Evolutionary conservation across 495 filamentous ascomycete species (phyloP).

Genomic region (Durotheca rogersii): DNA sequence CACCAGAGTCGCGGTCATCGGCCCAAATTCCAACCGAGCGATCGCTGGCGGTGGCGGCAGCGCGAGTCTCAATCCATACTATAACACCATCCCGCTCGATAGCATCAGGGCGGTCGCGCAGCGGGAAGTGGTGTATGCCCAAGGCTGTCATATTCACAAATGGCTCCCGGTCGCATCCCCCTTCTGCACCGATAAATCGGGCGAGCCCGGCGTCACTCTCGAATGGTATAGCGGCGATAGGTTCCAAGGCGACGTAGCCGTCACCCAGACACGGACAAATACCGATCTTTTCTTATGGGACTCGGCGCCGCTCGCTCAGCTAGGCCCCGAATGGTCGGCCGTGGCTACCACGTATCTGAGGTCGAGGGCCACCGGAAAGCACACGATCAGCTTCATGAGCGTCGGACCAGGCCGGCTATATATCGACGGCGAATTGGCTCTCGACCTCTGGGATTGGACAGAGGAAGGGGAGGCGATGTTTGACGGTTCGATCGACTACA

Average conservation of each 20-base stretch:
- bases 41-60: constrained; percentile 81
- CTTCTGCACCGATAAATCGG: constrained; percentile 56
- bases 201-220: constrained; percentile 59
- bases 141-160: constrained; percentile 62
- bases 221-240: constrained; percentile 65
- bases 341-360: constrained; percentile 57
- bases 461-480: constrained; percentile 66
- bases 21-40: constrained; percentile 77
- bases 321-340: constrained; percentile 62
- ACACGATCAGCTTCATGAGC: constrained; percentile 75
- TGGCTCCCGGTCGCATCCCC: constrained; percentile 64
- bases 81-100: constrained; percentile 61
- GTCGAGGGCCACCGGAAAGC: constrained; percentile 57
- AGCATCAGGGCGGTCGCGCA: constrained; percentile 51
- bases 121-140: constrained; percentile 52
- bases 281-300: constrained; percentile 71
- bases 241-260: constrained; percentile 56
- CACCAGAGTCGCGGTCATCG: constrained; percentile 70
- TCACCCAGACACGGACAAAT: constrained; percentile 55
- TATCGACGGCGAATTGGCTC: constrained; percentile 66
- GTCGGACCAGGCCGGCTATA: constrained; percentile 71
- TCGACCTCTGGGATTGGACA: constrained; percentile 73
- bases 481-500: constrained; percentile 56
- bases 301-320: constrained; percentile 58
- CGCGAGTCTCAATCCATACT: constrained; percentile 77